phyloP scores from a whole-genome alignment of 441 rosid genomes.

The Adansonia madagascariensis region DNA sequence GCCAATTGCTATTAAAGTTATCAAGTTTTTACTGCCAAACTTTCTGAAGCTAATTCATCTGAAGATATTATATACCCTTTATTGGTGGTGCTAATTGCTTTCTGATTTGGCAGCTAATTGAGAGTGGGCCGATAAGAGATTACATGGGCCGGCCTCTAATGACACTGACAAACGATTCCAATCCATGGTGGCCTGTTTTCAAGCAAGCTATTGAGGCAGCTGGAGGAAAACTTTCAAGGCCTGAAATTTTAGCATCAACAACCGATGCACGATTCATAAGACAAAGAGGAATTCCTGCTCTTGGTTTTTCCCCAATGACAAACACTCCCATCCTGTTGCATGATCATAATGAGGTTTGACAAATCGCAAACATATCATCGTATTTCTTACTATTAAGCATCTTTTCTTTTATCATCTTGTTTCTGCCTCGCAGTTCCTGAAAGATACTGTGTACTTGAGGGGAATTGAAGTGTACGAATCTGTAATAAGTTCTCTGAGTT shows the following conservation, averaged over 20 bases:
- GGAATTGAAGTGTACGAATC: conserved; percentile 85
- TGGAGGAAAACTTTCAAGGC: conserved; percentile 79
- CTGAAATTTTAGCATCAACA: conserved; percentile 87
- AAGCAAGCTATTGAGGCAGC: conserved; percentile 66
- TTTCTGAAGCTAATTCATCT: background rate
- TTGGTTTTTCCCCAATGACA: conserved; percentile 87
- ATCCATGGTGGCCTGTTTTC: conserved; percentile 91
- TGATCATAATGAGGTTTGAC: conserved; percentile 83
- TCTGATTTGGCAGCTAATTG: conserved; percentile 47
- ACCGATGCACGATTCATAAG: conserved; percentile 76
- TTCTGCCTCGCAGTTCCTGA: conserved; percentile 57
- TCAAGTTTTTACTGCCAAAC: background rate
- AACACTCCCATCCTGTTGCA: conserved; percentile 83
- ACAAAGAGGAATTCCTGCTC: conserved; percentile 64
- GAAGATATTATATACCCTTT: background rate
- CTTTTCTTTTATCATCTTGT: conserved; percentile 2
- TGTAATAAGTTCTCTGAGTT: conserved; percentile 63
- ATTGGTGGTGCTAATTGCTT: conserved; percentile 6
- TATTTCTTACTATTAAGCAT: background rate
- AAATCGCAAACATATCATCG: background rate
- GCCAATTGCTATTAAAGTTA: background rate
- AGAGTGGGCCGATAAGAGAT: conserved; percentile 66
- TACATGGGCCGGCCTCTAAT: conserved; percentile 57
- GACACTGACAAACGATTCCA: conserved; percentile 69
- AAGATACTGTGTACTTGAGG: conserved; percentile 66